Percentiles rank a stretch among this genome's conserved stretches.
Evolutionary conservation across 257 asterid species (phyloP).

Genomic region (Solanum chiquidenum): DNA sequence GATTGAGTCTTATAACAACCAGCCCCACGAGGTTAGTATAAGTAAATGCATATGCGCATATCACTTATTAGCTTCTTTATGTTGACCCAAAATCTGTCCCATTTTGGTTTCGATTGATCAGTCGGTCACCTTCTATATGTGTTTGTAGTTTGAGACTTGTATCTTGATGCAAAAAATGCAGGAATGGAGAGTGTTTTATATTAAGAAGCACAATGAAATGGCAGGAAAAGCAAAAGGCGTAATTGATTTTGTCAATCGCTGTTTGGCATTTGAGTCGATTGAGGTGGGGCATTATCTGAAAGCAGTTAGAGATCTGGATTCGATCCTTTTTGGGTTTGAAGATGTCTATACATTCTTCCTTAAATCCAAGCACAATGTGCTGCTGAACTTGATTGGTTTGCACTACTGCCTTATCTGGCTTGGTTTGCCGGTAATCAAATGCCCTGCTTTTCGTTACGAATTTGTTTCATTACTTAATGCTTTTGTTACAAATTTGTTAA

Average conservation of each 20-base stretch:
- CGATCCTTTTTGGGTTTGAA: slow-evolving; percentile 52
- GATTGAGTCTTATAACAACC: slow-evolving; percentile 9
- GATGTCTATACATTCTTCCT: slow-evolving; percentile 61
- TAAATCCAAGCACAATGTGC: slow-evolving; percentile 45
- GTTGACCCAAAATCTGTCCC: neutral
- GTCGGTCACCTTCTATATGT: neutral
- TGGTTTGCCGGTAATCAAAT: slow-evolving; percentile 35
- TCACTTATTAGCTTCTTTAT: too few species aligned
- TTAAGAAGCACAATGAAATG: slow-evolving; percentile 58
- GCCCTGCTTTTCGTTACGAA: neutral
- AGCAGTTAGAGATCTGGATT: slow-evolving; percentile 41
- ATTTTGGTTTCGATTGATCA: neutral
- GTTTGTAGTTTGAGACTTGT: neutral
- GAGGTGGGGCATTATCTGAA: slow-evolving; percentile 64
- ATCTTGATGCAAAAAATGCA: slow-evolving; percentile 4
- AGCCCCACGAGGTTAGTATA: slow-evolving; percentile 12
- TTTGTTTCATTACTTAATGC: neutral
- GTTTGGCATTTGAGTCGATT: slow-evolving; percentile 51
- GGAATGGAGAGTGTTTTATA: slow-evolving; percentile 66
- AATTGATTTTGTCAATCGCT: slow-evolving; percentile 29
- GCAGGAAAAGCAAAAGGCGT: slow-evolving; percentile 37
- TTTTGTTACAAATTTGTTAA: neutral
- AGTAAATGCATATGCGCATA: neutral
- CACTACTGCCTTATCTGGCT: slow-evolving; percentile 70
- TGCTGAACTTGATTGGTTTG: slow-evolving; percentile 70